Percentiles rank a stretch among this genome's conserved stretches.
phyloP scores from a whole-genome alignment of 345 rosid genomes.

The Eucalyptus sp. region DNA sequence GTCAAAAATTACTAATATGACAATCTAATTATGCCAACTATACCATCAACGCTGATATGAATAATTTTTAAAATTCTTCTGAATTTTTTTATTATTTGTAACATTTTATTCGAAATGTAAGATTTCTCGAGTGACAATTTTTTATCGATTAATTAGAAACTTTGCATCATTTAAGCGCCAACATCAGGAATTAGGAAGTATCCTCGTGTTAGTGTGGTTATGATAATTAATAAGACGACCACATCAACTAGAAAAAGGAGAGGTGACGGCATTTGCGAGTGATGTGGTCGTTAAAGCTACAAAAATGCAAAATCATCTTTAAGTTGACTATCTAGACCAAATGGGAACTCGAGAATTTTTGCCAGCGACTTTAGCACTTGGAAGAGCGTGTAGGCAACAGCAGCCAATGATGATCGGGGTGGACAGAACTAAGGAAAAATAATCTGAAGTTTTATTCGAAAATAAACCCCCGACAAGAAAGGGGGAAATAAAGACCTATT shows the following conservation, averaged over 20 bases:
- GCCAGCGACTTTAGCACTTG: background rate
- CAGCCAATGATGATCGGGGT: background rate
- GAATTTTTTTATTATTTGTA: too few relatives aligned
- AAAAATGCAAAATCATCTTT: background rate
- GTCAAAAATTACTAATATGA: background rate
- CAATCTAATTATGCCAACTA: too few relatives aligned
- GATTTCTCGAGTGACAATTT: background rate
- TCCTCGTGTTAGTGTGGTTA: background rate
- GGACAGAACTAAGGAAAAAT: background rate
- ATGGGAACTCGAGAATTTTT: background rate
- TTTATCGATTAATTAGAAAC: background rate
- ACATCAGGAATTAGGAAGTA: background rate
- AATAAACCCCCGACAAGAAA: background rate
- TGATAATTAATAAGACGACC: background rate
- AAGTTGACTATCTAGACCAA: background rate
- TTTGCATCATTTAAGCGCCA: background rate
- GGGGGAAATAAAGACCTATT: background rate
- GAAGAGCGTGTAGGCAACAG: background rate
- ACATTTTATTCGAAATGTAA: background rate
- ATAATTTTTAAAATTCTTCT: too few relatives aligned
- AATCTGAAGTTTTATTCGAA: background rate
- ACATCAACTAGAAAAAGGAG: background rate
- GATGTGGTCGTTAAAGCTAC: background rate
- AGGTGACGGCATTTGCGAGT: background rate
- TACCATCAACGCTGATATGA: rapidly evolving